Evolutionary conservation across 495 filamentous ascomycete genomes (phyloP).

Genomic region (Penicillium salamii): DNA sequence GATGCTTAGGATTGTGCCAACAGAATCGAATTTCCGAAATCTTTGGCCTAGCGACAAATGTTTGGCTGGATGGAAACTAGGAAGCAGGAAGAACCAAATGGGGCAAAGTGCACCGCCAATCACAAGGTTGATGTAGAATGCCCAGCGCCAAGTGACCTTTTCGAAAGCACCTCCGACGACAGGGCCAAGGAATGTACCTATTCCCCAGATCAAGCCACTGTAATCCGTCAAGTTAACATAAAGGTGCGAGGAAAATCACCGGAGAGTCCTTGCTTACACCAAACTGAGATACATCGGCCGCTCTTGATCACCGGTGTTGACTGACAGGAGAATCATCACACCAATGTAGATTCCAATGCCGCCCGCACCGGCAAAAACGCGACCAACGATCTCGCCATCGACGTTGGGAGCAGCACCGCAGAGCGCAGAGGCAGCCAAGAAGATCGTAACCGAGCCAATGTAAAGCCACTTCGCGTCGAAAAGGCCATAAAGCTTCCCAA

Average conservation of each 20-base stretch:
- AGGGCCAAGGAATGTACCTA: constrained; percentile 44
- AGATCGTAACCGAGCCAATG: constrained; percentile 43
- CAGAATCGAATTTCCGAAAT: constrained; percentile 31
- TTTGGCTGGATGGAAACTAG: constrained; percentile 48
- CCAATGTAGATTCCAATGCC: constrained; percentile 55
- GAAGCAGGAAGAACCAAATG: too few relatives aligned
- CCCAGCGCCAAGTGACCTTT: constrained; percentile 43
- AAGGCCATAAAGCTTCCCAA: constrained; percentile 40
- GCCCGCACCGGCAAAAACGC: constrained; percentile 37
- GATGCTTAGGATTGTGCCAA: constrained; percentile 26
- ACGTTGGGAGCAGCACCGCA: constrained; percentile 51
- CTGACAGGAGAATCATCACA: constrained; percentile 41
- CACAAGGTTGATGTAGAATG: constrained; percentile 51
- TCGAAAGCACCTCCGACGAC: constrained; percentile 40
- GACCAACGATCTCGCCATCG: constrained; percentile 46
- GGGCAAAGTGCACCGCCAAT: too few relatives aligned
- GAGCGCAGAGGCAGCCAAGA: constrained; percentile 45
- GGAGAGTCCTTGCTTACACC: constrained; percentile 8
- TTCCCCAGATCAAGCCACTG: constrained; percentile 38
- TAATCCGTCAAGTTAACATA: too few relatives aligned
- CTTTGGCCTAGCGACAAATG: constrained; percentile 33
- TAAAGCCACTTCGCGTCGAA: constrained; percentile 55
- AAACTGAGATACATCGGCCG: constrained; percentile 46
- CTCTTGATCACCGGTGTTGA: constrained; percentile 41
- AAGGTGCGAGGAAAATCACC: background rate